Base-by-base conservation (phyloP, 371 early-diverging fungal species). In the Saksenaea oblongispora region DNA sequence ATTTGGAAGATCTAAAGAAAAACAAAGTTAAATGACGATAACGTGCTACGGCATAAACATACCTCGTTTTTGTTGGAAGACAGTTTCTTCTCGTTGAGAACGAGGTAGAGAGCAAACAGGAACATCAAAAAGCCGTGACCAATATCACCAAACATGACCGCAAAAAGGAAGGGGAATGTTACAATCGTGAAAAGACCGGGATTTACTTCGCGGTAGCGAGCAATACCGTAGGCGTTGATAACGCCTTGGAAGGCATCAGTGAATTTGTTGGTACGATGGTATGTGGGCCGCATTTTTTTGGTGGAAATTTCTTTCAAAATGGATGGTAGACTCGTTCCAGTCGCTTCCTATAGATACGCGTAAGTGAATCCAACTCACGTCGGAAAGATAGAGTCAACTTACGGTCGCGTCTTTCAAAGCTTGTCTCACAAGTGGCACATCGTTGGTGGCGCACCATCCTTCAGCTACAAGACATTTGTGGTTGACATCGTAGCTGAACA, bases 71-170 rank as follows among this genome's bases (percentile, higher is more conserved):
- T 82, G 67, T 89, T 85, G 36, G 84, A 83, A 61, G 81, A 79
- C 59, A 97, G 76, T 69, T 86, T 82, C 73, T 89, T 86, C 82
- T 99, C 98, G 67, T 91, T 88, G 18, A 87, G n/a, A 54, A 91
- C 87, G 61, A 98, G 76, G 68, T 90, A 94, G 1, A 89, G 73
- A 4, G 91, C 96, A 60, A 85, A 72, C 22, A 93, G 68, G 8
- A 95, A 73, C 79, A 98, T 86, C 55, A 99, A 65, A 58, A 95
- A 71, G 15, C 99, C 99, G 71, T 99, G 99, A 28, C 99, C 99
- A 47, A 99, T 87, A 83, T 99, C 99, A 63, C 99, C 99, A 89
- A 99, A 99, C 99, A 99, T 99, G 62, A 98, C 91, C 39, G 99
- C 99, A 83, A 99, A 99, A 60, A 99, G 74, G 80, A 99, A 99